phyloP scores from a whole-genome alignment of 495 filamentous ascomycete species.

The Cercophora scortea region DNA sequence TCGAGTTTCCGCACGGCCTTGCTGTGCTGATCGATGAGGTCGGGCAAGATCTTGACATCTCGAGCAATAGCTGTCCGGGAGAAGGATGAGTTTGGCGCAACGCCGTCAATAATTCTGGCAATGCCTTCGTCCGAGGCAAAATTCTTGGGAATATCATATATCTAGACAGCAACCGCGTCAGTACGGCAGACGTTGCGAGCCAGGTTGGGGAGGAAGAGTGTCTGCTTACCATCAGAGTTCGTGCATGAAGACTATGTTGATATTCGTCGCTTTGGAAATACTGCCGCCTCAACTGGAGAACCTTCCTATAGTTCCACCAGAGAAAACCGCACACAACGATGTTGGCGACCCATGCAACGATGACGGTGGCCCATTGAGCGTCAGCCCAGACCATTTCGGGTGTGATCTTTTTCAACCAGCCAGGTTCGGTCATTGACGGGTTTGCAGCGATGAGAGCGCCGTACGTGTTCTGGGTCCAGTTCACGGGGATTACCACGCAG shows the following conservation, averaged over 20 bases:
- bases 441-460: too few species aligned
- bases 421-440: constrained; percentile 29
- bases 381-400: constrained; percentile 48
- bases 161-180: constrained; percentile 33
- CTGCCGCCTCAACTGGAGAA: constrained; percentile 59
- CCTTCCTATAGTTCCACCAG: constrained; percentile 80
- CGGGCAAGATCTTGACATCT: constrained; percentile 81
- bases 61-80: constrained; percentile 78
- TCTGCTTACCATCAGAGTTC: constrained; percentile 71
- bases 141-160: constrained; percentile 75
- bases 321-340: constrained; percentile 69
- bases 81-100: constrained; percentile 66
- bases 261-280: constrained; percentile 90
- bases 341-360: constrained; percentile 72
- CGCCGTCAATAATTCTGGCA: constrained; percentile 63
- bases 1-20: constrained; percentile 75
- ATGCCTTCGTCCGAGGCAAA: constrained; percentile 79
- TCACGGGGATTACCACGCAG: constrained; percentile 75
- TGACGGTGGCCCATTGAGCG: constrained; percentile 72
- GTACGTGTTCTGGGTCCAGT: constrained; percentile 47
- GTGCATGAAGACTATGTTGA: constrained; percentile 75
- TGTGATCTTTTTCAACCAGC: constrained; percentile 45
- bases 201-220: neutral
- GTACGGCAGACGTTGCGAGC: neutral
- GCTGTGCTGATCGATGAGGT: constrained; percentile 77